phyloP scores from a whole-genome alignment of 139 green algal species.

The Eudorina sp. region DNA sequence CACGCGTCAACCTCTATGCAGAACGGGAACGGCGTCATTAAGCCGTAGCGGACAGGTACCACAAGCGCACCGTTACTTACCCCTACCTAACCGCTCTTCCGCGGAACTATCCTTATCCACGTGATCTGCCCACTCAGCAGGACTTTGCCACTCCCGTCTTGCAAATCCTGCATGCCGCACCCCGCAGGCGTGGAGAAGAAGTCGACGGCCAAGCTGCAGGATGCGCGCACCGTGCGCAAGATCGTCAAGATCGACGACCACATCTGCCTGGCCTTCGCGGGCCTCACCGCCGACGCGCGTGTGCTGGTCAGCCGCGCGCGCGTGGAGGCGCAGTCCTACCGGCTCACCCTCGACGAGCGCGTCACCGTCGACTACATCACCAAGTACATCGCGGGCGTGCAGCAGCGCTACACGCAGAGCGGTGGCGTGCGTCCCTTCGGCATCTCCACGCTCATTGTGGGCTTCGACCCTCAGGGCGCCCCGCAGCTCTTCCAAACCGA shows the following conservation, averaged over 20 bases:
- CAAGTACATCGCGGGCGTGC: conserved; percentile 88
- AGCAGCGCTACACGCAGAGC: conserved; percentile 98
- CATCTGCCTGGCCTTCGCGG: conserved; percentile 97
- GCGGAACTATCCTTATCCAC: no score
- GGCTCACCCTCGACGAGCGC: conserved; percentile 90
- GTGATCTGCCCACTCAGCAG: no score
- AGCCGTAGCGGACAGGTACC: no score
- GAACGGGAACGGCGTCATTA: no score
- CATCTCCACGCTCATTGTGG: conserved; percentile 97
- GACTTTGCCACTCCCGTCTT: no score
- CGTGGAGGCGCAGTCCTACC: conserved; percentile 79
- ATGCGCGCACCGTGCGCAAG: conserved; percentile 95
- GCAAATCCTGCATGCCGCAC: no score
- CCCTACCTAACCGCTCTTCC: no score
- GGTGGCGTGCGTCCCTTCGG: conserved; percentile 97
- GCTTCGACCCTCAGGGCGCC: conserved; percentile 84
- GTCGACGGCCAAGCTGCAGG: conserved; percentile 95
- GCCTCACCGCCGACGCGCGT: conserved; percentile 96
- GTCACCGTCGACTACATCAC: conserved; percentile 94
- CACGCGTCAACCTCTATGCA: no score
- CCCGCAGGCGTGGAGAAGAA: conserved; percentile 94
- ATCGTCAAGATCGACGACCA: conserved; percentile 97
- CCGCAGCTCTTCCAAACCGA: conserved; percentile 97
- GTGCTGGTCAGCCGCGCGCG: conserved; percentile 96
- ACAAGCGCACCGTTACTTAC: no score